Evolutionary conservation across 306 rosid genomes (phyloP).

Genomic region (Medicago arabica): DNA sequence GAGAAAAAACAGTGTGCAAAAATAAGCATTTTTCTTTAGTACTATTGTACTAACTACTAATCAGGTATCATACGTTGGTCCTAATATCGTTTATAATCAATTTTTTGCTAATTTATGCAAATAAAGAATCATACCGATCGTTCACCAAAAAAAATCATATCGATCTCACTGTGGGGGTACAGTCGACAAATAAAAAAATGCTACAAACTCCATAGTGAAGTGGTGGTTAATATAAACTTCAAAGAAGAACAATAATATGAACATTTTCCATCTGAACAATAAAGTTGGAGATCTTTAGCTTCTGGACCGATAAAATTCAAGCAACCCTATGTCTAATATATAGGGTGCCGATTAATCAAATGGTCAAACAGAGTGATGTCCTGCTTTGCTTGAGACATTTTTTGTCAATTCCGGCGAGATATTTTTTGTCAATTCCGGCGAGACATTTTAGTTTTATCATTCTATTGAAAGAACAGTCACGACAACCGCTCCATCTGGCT

Average conservation of each 20-base stretch:
- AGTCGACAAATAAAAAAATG: background rate
- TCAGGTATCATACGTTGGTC: slow-evolving; percentile 8
- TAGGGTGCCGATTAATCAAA: background rate
- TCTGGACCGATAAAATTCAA: background rate
- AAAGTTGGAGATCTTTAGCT: slow-evolving; percentile 8
- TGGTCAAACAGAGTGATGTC: slow-evolving; percentile 3
- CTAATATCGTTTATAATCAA: slow-evolving; percentile 10
- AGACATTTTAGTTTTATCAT: slow-evolving; percentile 5
- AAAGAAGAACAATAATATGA: slow-evolving; percentile 17
- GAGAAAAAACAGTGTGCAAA: background rate
- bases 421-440: background rate
- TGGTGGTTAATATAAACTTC: background rate
- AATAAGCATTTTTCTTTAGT: slow-evolving; percentile 12
- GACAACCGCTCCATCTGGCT: background rate
- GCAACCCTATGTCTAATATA: background rate
- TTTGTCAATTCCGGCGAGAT: background rate
- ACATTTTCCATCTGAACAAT: slow-evolving; percentile 14
- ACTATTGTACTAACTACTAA: background rate
- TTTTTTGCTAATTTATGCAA: background rate
- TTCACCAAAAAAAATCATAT: slow-evolving; percentile 13
- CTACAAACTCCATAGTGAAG: background rate
- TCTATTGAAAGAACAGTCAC: slow-evolving; percentile 7
- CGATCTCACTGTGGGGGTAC: slow-evolving; percentile 1
- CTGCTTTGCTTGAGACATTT: background rate
- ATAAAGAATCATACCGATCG: slow-evolving; percentile 11